A percentile compares a stretch with the other conserved stretches of the same genome.
phyloP scores from a whole-genome alignment of 805 yeast genomes.

The Cyberlindnera lachancei region DNA sequence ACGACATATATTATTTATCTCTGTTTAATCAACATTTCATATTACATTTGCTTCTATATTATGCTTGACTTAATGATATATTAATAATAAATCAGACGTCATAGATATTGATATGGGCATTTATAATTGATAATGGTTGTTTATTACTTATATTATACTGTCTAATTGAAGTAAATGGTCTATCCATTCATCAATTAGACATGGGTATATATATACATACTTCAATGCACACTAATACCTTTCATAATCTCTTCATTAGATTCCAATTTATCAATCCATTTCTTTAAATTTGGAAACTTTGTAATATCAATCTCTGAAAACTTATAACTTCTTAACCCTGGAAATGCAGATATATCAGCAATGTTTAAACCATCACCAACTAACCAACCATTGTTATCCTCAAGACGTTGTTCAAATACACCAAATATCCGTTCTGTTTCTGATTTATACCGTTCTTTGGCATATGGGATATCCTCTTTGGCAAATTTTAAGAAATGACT shows the following conservation, averaged over 20 bases:
- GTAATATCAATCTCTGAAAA: constrained; percentile 19
- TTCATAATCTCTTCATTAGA: constrained; percentile 27
- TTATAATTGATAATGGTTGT: too few relatives aligned
- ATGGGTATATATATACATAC: too few relatives aligned
- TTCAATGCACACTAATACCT: constrained; percentile 3
- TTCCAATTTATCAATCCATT: constrained; percentile 33
- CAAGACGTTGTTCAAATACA: constrained; percentile 45
- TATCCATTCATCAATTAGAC: too few relatives aligned
- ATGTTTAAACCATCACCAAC: constrained; percentile 53
- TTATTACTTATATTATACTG: too few relatives aligned
- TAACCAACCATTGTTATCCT: constrained; percentile 43
- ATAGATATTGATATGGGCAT: too few relatives aligned
- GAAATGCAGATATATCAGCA: constrained; percentile 47
- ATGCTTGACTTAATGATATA: too few relatives aligned
- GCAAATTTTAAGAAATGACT: constrained; percentile 39
- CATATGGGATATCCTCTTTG: constrained; percentile 46
- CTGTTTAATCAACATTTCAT: too few relatives aligned
- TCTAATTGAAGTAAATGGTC: too few relatives aligned
- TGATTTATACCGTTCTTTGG: constrained; percentile 39
- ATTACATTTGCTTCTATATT: too few relatives aligned
- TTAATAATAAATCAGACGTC: too few relatives aligned
- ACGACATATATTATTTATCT: too few relatives aligned
- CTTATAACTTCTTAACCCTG: constrained; percentile 33
- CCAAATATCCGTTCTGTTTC: constrained; percentile 49
- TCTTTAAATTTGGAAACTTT: constrained; percentile 32